Conservation (phyloP, 306 rosid genomes). For the Biancaea sappan region DNA sequence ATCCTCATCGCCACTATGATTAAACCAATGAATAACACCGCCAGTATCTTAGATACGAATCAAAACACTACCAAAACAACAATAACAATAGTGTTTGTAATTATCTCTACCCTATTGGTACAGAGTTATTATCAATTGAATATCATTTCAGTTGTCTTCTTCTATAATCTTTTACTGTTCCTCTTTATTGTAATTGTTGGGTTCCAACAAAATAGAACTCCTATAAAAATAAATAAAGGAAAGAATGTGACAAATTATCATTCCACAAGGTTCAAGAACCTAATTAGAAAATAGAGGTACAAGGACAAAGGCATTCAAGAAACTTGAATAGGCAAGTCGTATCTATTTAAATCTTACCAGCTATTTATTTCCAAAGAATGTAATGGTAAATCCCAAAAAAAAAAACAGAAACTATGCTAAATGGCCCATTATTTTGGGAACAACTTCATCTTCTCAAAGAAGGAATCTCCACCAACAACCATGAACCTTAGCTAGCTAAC, state of each 20-base stretch:
- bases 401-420: background rate
- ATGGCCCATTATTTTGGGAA: background rate
- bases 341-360: background rate
- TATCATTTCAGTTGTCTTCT: too few relatives aligned
- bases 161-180: too few relatives aligned
- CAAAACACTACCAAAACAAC: too few relatives aligned
- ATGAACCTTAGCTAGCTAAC: conserved; percentile 6
- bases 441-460: background rate
- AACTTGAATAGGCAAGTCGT: background rate
- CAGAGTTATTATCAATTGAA: too few relatives aligned
- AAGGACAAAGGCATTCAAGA: background rate
- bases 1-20: too few relatives aligned
- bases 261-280: conserved; percentile 1
- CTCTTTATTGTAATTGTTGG: too few relatives aligned
- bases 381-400: background rate
- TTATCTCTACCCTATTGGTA: too few relatives aligned
- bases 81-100: too few relatives aligned
- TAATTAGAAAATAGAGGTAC: conserved; percentile 17
- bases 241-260: background rate
- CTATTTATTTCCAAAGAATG: background rate
- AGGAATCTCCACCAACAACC: background rate
- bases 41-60: too few relatives aligned
- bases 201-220: conserved; percentile 8
- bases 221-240: background rate
- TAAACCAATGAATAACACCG: too few relatives aligned